phyloP scores from a whole-genome alignment of 176 grass and related monocot species.

The Musa troglodytarum region DNA sequence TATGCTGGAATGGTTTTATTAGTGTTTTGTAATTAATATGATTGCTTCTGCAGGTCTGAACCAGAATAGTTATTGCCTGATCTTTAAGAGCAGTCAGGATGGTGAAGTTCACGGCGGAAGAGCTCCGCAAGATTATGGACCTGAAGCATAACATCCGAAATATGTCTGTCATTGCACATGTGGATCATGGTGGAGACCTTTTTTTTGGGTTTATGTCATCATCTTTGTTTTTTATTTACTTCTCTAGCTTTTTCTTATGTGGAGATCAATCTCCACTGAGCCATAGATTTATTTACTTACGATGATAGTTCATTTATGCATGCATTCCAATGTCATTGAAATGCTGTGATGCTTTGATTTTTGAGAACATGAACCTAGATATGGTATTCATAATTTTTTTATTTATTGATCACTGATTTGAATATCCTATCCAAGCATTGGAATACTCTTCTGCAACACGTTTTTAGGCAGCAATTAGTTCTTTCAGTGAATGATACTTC shows the following conservation, averaged over 20 bases:
- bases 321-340: too few relatives aligned
- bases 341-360: too few relatives aligned
- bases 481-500: too few relatives aligned
- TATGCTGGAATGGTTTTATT: neutral
- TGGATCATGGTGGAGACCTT: slow-evolving; percentile 57
- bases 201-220: neutral
- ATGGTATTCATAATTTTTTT: too few relatives aligned
- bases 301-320: too few relatives aligned
- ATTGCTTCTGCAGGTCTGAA: neutral
- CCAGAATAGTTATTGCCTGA: slow-evolving; percentile 4
- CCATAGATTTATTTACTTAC: too few relatives aligned
- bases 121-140: slow-evolving; percentile 83
- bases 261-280: too few relatives aligned
- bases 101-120: slow-evolving; percentile 92
- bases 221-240: neutral
- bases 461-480: too few relatives aligned
- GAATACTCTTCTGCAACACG: too few relatives aligned
- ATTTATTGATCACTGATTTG: too few relatives aligned
- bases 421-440: too few relatives aligned
- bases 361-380: too few relatives aligned
- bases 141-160: slow-evolving; percentile 80
- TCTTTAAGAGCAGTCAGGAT: slow-evolving; percentile 42
- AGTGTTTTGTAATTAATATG: neutral
- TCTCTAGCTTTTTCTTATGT: neutral
- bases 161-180: slow-evolving; percentile 90